These are phyloP conservation scores for Berberis vulgaris DNA, from an alignment of 164 flowering plant genomes.

Conservation along the genomic window DNA sequence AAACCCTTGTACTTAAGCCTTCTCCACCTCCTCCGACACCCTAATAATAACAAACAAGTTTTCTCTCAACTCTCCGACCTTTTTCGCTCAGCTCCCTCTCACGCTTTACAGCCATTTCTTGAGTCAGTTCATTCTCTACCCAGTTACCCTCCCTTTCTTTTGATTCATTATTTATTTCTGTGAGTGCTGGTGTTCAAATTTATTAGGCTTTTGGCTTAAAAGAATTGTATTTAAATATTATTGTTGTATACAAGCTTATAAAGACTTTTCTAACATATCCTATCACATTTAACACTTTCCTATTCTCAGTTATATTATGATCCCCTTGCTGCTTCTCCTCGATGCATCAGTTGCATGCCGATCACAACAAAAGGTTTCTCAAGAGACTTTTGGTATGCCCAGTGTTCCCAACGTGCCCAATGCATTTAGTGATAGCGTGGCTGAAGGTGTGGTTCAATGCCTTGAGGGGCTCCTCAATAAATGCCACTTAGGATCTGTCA, in stretches of 20 bases:
- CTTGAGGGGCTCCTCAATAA: slow-evolving; percentile 71
- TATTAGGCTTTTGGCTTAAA: too few relatives aligned
- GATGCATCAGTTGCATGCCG: slow-evolving; percentile 76
- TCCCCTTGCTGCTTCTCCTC: slow-evolving; percentile 77
- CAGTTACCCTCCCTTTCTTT: neutral
- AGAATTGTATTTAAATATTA: too few relatives aligned
- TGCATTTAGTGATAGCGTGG: slow-evolving; percentile 59
- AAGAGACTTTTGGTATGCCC: slow-evolving; percentile 15
- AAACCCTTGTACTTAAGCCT: slow-evolving; percentile 46
- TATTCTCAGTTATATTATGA: slow-evolving; percentile 56
- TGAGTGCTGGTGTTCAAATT: too few relatives aligned
- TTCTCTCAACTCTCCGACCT: slow-evolving; percentile 32
- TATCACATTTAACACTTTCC: neutral
- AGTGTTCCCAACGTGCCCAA: slow-evolving; percentile 3
- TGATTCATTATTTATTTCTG: neutral
- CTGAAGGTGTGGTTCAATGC: slow-evolving; percentile 69
- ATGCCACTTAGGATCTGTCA: slow-evolving; percentile 52
- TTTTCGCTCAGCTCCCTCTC: slow-evolving; percentile 33
- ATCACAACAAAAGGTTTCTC: slow-evolving; percentile 21
- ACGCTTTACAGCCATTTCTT: slow-evolving; percentile 50
- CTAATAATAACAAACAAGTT: slow-evolving; percentile 22
- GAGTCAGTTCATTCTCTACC: slow-evolving; percentile 34
- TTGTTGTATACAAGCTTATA: neutral
- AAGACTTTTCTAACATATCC: too few relatives aligned
- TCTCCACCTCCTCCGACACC: slow-evolving; percentile 45